Evolutionary conservation across 495 filamentous ascomycete species (phyloP).

Genomic region (Bacidia gigantensis): DNA sequence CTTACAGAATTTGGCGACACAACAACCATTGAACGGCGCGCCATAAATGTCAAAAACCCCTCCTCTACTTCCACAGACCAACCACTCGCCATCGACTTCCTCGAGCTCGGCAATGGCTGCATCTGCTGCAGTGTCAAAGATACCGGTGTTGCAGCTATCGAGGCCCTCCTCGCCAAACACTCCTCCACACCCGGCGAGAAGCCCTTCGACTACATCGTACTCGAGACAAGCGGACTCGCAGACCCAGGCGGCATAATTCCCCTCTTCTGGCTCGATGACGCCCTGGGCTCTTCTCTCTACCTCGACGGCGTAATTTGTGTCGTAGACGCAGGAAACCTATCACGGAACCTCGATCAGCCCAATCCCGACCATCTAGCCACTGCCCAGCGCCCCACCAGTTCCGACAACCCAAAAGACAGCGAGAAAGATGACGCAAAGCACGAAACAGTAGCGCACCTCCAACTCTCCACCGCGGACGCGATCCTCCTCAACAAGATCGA

Average conservation of each 20-base stretch:
- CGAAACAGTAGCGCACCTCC: conserved; percentile 82
- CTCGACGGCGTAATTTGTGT: conserved; percentile 94
- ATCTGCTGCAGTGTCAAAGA: conserved; percentile 98
- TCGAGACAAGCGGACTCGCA: conserved; percentile 90
- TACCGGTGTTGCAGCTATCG: conserved; percentile 81
- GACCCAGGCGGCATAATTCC: conserved; percentile 94
- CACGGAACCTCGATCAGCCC: conserved; percentile 64
- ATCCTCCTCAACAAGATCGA: conserved; percentile 92
- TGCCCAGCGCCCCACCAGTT: background rate
- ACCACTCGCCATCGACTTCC: conserved; percentile 65
- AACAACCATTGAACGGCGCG: conserved; percentile 35
- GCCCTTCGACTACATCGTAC: conserved; percentile 86
- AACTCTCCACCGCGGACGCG: conserved; percentile 95
- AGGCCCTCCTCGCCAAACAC: conserved; percentile 87
- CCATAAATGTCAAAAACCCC: background rate
- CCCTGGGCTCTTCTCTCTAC: conserved; percentile 83
- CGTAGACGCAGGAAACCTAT: conserved; percentile 87
- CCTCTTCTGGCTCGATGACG: conserved; percentile 94
- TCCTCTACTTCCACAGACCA: background rate
- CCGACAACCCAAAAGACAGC: conserved; percentile 24
- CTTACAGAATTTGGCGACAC: conserved; percentile 79
- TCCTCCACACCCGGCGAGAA: conserved; percentile 20
- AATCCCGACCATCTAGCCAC: conserved; percentile 35
- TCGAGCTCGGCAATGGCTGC: conserved; percentile 91
- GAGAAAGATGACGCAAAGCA: conserved; percentile 39